phyloP scores from a whole-genome alignment of 2,329 filamentous ascomycete genomes.

The Raffaelea ambrosiae region DNA sequence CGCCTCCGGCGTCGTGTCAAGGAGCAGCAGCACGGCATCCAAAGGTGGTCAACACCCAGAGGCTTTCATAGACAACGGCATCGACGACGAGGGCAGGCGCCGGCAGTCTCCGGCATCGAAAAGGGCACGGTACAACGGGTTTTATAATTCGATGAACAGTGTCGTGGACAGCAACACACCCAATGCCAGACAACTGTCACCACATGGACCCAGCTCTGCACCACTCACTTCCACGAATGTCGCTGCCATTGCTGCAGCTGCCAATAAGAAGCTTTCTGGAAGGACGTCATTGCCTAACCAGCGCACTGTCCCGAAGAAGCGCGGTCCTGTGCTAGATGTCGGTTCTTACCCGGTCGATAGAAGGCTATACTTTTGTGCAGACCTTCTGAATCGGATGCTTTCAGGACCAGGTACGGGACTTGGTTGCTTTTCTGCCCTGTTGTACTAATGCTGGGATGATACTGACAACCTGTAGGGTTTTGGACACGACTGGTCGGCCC shows the following conservation, averaged over 20 bases:
- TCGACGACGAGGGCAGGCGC: slow-evolving; percentile 17
- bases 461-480: slow-evolving; percentile 37
- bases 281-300: slow-evolving; percentile 20
- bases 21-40: too few relatives aligned
- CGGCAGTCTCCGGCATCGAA: slow-evolving; percentile 17
- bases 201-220: too few relatives aligned
- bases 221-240: too few relatives aligned
- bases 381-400: slow-evolving; percentile 51
- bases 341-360: slow-evolving; percentile 26
- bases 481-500: slow-evolving; percentile 59
- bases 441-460: slow-evolving; percentile 10
- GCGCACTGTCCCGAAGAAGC: slow-evolving; percentile 7
- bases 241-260: too few relatives aligned
- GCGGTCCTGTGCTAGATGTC: slow-evolving; percentile 13
- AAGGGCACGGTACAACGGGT: slow-evolving; percentile 33
- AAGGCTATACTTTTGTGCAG: slow-evolving; percentile 50
- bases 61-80: too few relatives aligned
- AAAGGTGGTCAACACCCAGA: too few relatives aligned
- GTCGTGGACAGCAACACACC: background rate
- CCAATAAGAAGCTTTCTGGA: slow-evolving; percentile 18
- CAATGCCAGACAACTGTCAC: too few relatives aligned
- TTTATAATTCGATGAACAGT: slow-evolving; percentile 12
- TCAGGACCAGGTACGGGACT: slow-evolving; percentile 46
- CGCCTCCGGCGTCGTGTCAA: slow-evolving; percentile 13
- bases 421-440: too few relatives aligned